phyloP scores from a whole-genome alignment of 306 rosid genomes.

The Dryas octopetala region DNA sequence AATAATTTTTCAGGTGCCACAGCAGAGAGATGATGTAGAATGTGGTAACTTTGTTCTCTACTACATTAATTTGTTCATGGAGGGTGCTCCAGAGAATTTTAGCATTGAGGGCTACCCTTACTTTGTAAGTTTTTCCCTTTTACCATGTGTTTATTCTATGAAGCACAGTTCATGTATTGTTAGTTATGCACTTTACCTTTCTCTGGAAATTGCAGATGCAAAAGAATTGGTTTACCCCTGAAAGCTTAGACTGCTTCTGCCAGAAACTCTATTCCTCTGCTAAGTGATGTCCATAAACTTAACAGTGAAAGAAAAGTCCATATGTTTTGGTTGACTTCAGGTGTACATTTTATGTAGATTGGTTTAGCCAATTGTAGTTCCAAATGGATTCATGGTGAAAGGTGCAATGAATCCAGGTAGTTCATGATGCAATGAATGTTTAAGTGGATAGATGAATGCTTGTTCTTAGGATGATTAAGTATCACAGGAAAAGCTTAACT shows the following conservation, averaged over 20 bases:
- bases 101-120: constrained; percentile 57
- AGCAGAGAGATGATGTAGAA: constrained; percentile 65
- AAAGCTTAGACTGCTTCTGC: constrained; percentile 47
- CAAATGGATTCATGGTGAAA: not conserved
- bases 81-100: constrained; percentile 58
- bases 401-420: not conserved
- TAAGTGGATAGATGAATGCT: not conserved
- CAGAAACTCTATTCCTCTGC: constrained; percentile 29
- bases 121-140: constrained; percentile 53
- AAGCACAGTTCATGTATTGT: not conserved
- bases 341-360: not conserved
- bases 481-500: not conserved
- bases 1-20: constrained; percentile 61
- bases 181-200: constrained; percentile 10
- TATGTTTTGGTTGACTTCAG: not conserved
- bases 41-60: constrained; percentile 77
- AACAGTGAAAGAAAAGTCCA: not conserved
- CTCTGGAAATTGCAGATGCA: constrained; percentile 62
- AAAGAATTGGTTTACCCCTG: constrained; percentile 56
- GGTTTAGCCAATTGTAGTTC: constrained; percentile 4
- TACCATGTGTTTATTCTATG: not conserved
- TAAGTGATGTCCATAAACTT: constrained; percentile 6
- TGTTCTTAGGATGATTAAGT: not conserved
- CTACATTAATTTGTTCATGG: constrained; percentile 62
- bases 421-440: no score